These are phyloP conservation scores for Viola odorata DNA, from an alignment of 345 rosid species.

Conservation along the genomic window DNA sequence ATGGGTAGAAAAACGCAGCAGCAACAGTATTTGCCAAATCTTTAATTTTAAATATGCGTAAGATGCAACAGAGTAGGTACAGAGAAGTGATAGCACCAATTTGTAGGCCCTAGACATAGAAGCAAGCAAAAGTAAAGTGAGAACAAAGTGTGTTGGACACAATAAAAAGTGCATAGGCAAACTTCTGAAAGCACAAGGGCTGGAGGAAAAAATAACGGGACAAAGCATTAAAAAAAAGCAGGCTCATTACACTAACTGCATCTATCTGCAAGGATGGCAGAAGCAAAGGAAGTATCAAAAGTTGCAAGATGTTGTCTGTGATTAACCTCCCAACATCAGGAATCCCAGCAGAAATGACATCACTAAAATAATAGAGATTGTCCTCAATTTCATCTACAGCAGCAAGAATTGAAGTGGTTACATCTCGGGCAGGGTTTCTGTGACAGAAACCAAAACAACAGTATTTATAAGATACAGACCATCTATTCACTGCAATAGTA, in stretches of 20 bases:
- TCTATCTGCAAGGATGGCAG: constrained; percentile 68
- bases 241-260: constrained; percentile 46
- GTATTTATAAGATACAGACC: constrained; percentile 16
- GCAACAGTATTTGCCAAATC: constrained; percentile 93
- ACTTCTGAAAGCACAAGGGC: not conserved
- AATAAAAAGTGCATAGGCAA: constrained; percentile 4
- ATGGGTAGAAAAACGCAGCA: constrained; percentile 74
- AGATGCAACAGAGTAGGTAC: constrained; percentile 89
- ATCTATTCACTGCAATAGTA: constrained; percentile 1
- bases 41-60: constrained; percentile 90
- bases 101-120: constrained; percentile 50
- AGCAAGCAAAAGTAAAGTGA: constrained; percentile 22
- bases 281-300: constrained; percentile 79
- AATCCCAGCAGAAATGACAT: constrained; percentile 95
- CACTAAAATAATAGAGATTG: constrained; percentile 86
- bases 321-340: constrained; percentile 88
- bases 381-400: constrained; percentile 95
- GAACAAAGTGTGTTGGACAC: not conserved
- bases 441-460: constrained; percentile 30
- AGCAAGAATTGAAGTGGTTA: constrained; percentile 43
- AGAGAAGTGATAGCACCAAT: constrained; percentile 73
- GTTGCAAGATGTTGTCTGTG: constrained; percentile 73
- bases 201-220: not conserved
- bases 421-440: constrained; percentile 52
- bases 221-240: constrained; percentile 15